Evolutionary conservation across 305 asterid genomes (phyloP), one percentile per base, ranked within the genome.

Genomic region (Rubia tinctorum): DNA sequence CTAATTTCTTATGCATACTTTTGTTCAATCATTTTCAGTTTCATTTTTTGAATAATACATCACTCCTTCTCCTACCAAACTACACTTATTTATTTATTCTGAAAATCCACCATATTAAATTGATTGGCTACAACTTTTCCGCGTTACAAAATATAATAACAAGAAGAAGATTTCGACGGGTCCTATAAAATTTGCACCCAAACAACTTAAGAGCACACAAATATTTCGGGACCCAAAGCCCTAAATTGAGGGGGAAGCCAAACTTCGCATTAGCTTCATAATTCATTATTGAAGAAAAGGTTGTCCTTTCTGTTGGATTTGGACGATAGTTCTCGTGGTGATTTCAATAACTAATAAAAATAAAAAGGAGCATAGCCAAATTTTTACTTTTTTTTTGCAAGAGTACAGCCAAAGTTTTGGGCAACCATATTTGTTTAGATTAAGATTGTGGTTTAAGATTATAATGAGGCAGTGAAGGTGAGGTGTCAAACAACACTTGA

Each of bases 401-500:
- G 55, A 20, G 55, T 47, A 5, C 23, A 40, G 37, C 7, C 44
- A n/a, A 63, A 53, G 64, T 18, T 63, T 11, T 44, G 53, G 42
- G 44, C 25, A 25, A 8, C 20, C 13, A 15, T 13, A 15, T 53
- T 4, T 0, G 11, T 27, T 51, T 63, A 18, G 23, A 53, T 53
- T 47, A 25, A 45, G 15, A 45, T 63, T 27, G 63, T 67, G 55
- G 70, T 73, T 76, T 22, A 51, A 56, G 59, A n/a, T 56, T 34
- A n/a, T n/a, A n/a, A 47, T 10, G 51, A 72, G 73, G 74, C 51
- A 59, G 63, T 43, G 70, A 60, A 25, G 80, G 65, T 77, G 79
- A 80, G 82, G 75, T 78, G 80, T 83, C 82, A 75, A 65, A 73
- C 62, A 62, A 74, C 75, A 66, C 27, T 56, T 59, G n/a, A 20